Evolutionary conservation across 768 basidiomycete species (phyloP), one percentile per base, ranked within the genome.

Genomic region (Tubosaeta sp.): DNA sequence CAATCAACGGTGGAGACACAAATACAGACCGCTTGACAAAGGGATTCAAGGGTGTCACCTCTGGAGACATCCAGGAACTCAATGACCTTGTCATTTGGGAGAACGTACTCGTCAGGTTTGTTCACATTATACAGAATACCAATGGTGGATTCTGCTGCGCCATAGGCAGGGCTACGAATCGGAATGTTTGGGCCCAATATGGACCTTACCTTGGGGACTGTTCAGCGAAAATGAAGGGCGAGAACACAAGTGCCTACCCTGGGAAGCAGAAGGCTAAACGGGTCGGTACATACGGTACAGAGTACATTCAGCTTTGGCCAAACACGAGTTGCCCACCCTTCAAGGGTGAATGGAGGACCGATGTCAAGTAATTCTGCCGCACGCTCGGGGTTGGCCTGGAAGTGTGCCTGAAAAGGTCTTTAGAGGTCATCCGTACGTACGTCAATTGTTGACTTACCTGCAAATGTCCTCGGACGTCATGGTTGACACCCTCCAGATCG

Each of bases 401-500:
- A n/a, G n/a, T 51, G 46, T 19, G 44, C 41, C 63, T 62, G 16
- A 6, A 16, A 42, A 6, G 1, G 1, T 16, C 6, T 43, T 53
- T 1, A 46, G 44, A 30, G 14, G 41, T 1, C 0, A 16, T 9
- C 0, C 3, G 4, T 25, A 10, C 5, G 6, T 9, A 6, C 6
- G n/a, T 25, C 12, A 8, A 30, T 6, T 1, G 3, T 12, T 2
- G 5, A 44, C 41, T 51, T 29, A 31, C 59, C 52, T 66, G 41
- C 32, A 65, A 46, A n/a, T 56, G 29, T 10, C 3, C 8, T 34
- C 53, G 58, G 21, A 60, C n/a, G n/a, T n/a, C 49, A 21, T 54
- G 31, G 24, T 44, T 52, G 3, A 53, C 47, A 4, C 49, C 35
- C 21, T 62, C 39, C 1, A 62, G 6, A n/a, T 57, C n/a, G n/a